Base-by-base conservation (phyloP, 1,284 basidiomycete species). In the Cystobasidium sp. region DNA sequence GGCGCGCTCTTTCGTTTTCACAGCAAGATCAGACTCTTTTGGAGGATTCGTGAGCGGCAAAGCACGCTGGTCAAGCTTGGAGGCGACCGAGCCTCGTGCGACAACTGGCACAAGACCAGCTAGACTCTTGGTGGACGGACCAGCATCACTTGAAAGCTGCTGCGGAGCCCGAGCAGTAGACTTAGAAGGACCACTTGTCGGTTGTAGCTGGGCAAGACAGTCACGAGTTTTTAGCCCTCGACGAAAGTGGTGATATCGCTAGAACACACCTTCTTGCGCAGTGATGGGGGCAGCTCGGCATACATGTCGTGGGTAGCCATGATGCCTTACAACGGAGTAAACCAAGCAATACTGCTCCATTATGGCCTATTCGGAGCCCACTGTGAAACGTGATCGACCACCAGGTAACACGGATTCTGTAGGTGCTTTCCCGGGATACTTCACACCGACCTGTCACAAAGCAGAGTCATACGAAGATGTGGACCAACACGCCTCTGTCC, bases 231-330 rank as follows among this genome's bases (percentile, higher is more conserved):
- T 16, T 22, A 18, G 43, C 39, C 7, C 6, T 14, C 56, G 5
- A 31, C n/a, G 10, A 16, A n/a, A 41, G 31, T 8, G 18, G 20
- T 24, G 14, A 39, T 8, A 10, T 31, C 10, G 8, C 10, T 10
- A 20, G 16, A 37, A 53, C 59, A 10, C 24, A 64, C 69, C 46
- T 51, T 63, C 47, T 62, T 53, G 22, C 63, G 62, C 49, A 73
- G 52, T n/a, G 70, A 73, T n/a, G 70, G 70, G 44, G 70, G 52
- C 8, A 73, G 70, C 43, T 73, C 70, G 20, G 52, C 63, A 22
- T 73, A 73, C 18, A 66, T 59, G 20, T 68, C 39, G 1, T 41
- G 22, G 6, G 20, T 16, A 12, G 47, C 31, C 61, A 63, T 63
- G 31, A 31, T 5, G 56, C n/a, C 18, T 31, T 3, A 43, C 20